Evolutionary conservation across 306 rosid genomes (phyloP).

Genomic region (Medicago arabica): DNA sequence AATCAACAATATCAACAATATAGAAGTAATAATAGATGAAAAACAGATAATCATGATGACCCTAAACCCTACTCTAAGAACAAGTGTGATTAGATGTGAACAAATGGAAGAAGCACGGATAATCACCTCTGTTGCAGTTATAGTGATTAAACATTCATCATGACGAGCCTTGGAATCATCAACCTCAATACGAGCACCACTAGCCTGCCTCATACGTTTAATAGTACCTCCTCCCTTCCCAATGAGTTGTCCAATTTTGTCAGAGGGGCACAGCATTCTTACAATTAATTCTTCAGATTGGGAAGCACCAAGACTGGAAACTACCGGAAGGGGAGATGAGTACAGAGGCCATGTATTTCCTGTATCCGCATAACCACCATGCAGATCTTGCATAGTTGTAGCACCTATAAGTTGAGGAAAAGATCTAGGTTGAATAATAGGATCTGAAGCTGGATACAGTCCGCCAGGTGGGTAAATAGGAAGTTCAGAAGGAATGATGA

Average conservation of each 20-base stretch:
- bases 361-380: constrained; percentile 75
- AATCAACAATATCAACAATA: too few relatives aligned
- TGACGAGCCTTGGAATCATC: constrained; percentile 82
- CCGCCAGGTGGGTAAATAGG: constrained; percentile 81
- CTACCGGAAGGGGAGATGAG: constrained; percentile 83
- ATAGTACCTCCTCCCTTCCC: constrained; percentile 95
- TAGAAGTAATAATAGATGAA: too few relatives aligned
- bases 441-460: constrained; percentile 71
- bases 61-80: too few relatives aligned
- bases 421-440: constrained; percentile 67
- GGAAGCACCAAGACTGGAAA: constrained; percentile 63
- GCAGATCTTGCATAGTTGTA: constrained; percentile 76
- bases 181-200: constrained; percentile 90
- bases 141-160: constrained; percentile 74
- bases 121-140: constrained; percentile 79
- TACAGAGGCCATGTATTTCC: constrained; percentile 78
- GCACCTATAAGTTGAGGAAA: constrained; percentile 76
- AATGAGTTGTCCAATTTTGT: constrained; percentile 94
- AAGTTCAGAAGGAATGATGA: constrained; percentile 89
- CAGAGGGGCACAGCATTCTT: constrained; percentile 76
- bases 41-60: too few relatives aligned
- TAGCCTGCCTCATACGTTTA: constrained; percentile 87
- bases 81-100: constrained; percentile 28
- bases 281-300: constrained; percentile 62
- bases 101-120: constrained; percentile 26